Base-by-base conservation (phyloP, 495 filamentous ascomycete species). In the Cenococcum geophilum region DNA sequence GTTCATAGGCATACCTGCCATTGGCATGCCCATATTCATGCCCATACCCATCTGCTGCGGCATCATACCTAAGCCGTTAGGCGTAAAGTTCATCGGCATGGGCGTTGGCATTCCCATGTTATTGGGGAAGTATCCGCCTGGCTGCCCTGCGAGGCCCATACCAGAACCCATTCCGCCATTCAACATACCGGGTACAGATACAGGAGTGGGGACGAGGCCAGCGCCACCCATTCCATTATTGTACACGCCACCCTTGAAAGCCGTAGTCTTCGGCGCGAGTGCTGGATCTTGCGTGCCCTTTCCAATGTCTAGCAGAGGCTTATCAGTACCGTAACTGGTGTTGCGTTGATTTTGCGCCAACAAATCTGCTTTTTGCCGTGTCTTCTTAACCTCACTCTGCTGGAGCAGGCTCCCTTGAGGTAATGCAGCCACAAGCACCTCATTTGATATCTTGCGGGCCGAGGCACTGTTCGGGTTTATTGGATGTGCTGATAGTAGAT, bases 401-500 rank as follows among this genome's bases (percentile, higher is more conserved):
- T 65, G 65, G 8, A 75, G 70, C 14, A 74, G 64, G 21, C 68
- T 70, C 14, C 68, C 68, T 34, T 64, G 60, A 0, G 66, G 65
- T 6, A 69, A 51, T 20, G 63, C 42, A 21, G 58, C 27, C 18
- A 58, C 22, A 1, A 66, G 27, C 27, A 14, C 32, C 14, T 73
- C 56, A 37, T 63, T 58, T 1, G 64, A 65, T 5, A 67, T 49
- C 25, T 66, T 67, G 40, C 67, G 65, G 9, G 64, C 59, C 21
- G 72, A 76, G 71, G 27, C 27, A 32, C 27, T 32, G 35, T 67
- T 60, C 22, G 65, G 47, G 54, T 75, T 71, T 54, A 76, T 62
- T 8, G 79, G 85, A 69, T 86, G 81, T n/a, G 76, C 76, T 54
- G 81, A 74, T 12, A 86, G 78, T 6, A 93, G 74, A 67, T 90